Evolutionary conservation across 2,329 filamentous ascomycete genomes (phyloP), one percentile per base, ranked within the genome.

Genomic region (Arthrinium puccinioides): DNA sequence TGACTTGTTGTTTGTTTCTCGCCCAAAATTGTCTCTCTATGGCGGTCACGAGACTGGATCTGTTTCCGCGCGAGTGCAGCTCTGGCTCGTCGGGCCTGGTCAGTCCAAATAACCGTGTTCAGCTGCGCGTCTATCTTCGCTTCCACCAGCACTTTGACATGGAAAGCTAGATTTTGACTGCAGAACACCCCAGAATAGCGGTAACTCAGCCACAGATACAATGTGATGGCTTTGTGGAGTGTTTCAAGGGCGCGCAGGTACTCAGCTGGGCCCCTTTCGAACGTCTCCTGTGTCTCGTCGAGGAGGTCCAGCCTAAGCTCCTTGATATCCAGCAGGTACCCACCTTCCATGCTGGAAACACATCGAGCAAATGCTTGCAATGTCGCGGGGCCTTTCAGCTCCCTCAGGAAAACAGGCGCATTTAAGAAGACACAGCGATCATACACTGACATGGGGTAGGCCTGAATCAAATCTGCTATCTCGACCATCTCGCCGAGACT

Each of bases 171-270:
- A 1, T 68, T 67, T 49, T 90, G 77, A 45, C 82, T 85, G 6
- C 67, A 74, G 58, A 96, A 94, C 35, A 94, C 72, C 33, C 86
- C 85, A 4, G 79, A 71, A 58, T 90, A 94, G 6, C 90, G 82
- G 60, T 90, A 97, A 49, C 85, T 90, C 13, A 98, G 70, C 92
- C 92, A 98, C 2, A 94, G 71, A 55, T 97, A 98, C 32, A 89
- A 66, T 30, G 90, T 87, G 25, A 98, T 66, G 20, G 78, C 70
- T 51, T 86, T 85, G 63, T 98, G 92, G 13, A 98, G 69, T 4
- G 66, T 59, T 57, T 98, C 92, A 15, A 97, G 67, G 8, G 69
- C 62, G 38, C 67, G 65, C 9, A 98, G 69, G 47, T 87, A 86
- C 0, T 66, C 57, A 37, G 71, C 62, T 11, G 60, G 56, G 1